Percentiles rank a stretch among this genome's conserved stretches.
These are phyloP conservation scores for Eremothecium cymbalariae DNA, from an alignment of 1,139 yeast genomes.

Conservation along the genomic window DNA sequence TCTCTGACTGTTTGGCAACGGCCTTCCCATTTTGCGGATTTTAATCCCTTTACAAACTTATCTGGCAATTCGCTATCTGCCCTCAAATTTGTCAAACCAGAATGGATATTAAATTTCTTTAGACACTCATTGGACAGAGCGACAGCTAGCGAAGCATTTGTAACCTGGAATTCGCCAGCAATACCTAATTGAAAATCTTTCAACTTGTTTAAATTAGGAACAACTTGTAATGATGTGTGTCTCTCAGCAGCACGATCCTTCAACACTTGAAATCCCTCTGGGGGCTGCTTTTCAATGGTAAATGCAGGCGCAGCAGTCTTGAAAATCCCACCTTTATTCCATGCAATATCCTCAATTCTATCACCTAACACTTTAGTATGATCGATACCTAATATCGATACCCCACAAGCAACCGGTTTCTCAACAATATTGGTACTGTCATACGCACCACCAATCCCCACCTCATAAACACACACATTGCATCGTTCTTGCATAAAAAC, in stretches of 20 bases:
- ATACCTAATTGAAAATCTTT: slow-evolving; percentile 57
- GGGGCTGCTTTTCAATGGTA: slow-evolving; percentile 51
- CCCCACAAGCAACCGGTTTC: slow-evolving; percentile 78
- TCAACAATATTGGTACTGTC: slow-evolving; percentile 88
- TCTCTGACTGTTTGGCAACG: slow-evolving; percentile 68
- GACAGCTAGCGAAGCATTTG: slow-evolving; percentile 83
- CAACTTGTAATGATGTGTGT: slow-evolving; percentile 45
- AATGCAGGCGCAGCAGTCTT: slow-evolving; percentile 61
- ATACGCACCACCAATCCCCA: slow-evolving; percentile 96
- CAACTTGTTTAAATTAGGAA: slow-evolving; percentile 39
- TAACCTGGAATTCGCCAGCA: slow-evolving; percentile 75
- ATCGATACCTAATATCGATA: slow-evolving; percentile 82
- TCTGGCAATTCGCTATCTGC: slow-evolving; percentile 19
- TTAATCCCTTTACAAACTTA: slow-evolving; percentile 57
- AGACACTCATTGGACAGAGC: slow-evolving; percentile 64
- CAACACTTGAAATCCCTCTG: slow-evolving; percentile 46
- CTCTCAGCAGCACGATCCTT: slow-evolving; percentile 60
- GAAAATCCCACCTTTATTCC: slow-evolving; percentile 95
- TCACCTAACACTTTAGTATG: slow-evolving; percentile 84
- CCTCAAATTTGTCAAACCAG: slow-evolving; percentile 20
- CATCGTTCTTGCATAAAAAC: slow-evolving; percentile 81
- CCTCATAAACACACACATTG: slow-evolving; percentile 90
- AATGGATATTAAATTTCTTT: slow-evolving; percentile 37
- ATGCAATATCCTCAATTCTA: slow-evolving; percentile 83
- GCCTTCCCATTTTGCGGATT: slow-evolving; percentile 80